Base-by-base conservation (phyloP, 78 protist genomes). In the Dictyostelium purpureum region DNA sequence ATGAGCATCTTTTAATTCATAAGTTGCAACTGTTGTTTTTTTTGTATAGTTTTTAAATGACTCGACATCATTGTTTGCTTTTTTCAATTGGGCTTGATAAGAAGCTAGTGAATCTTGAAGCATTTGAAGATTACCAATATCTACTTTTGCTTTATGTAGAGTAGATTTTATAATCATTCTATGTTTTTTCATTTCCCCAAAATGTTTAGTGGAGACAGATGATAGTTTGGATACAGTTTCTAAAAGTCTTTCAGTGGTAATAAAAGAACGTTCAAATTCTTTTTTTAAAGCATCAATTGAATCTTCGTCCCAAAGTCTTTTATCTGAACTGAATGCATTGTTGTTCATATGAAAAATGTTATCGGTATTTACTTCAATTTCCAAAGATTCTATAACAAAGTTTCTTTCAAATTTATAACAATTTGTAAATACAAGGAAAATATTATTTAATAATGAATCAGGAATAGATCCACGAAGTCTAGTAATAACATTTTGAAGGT, bases 391-490 rank as follows among this genome's bases (percentile, higher is more conserved):
- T 4, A 31, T 6, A 21, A 54, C 70, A 54, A 76, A 76, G 1
- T 49, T 76, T 4, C 38, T 5, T 0, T 51, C 24, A 56, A 11
- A 18, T 5, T 6, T 1, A 26, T 12, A 18, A 16, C 81, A 51
- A 2, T 76, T 49, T 38, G 81, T 76, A 6, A 76, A 54, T 4
- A 76, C 38, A 10, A 76, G 6, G 16, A 54, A 37, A 6, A 76
- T 24, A 45, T 76, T 76, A 12, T 76, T 33, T 0, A 76, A 6
- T 4, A 76, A 6, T 7, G 56, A 37, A 33, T 76, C 81, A 12
- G 81, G 81, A 21, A 76, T 76, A 11, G 66, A 76, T 6, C 81
- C 81, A 7, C 37, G 33, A 4, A 76, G 21, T 43, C 81, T 16
- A 24, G 43, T 54, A 45, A 76, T 49, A 21, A 16, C 81, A 76